Percentiles rank a stretch among this genome's conserved stretches.
Conservation (phyloP, 768 basidiomycete genomes). For the Russula compacta region DNA sequence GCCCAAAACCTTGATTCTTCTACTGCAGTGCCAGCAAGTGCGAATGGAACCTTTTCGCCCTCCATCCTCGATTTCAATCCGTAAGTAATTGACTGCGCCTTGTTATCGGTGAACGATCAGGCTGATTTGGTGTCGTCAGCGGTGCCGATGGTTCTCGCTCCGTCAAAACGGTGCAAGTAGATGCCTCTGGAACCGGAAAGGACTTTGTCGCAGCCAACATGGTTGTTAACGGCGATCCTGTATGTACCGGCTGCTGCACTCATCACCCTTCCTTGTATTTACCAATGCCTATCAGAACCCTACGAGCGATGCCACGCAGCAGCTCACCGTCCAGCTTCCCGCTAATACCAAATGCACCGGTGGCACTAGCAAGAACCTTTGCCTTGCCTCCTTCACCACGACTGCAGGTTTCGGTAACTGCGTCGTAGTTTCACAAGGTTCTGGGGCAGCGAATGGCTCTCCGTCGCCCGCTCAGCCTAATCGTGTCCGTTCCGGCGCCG, state of each 20-base stretch:
- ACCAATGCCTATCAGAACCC: constrained; percentile 30
- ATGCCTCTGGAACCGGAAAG: constrained; percentile 32
- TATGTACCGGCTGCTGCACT: constrained; percentile 23
- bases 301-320: constrained; percentile 29
- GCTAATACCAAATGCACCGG: constrained; percentile 43
- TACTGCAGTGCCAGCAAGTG: constrained; percentile 20
- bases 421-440: constrained; percentile 35
- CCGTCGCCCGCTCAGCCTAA: background rate
- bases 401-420: constrained; percentile 48
- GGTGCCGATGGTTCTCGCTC: constrained; percentile 41
- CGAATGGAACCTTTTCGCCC: constrained; percentile 35
- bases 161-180: constrained; percentile 36
- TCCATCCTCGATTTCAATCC: constrained; percentile 39
- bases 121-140: constrained; percentile 20
- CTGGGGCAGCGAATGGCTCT: background rate
- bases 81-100: constrained; percentile 29
- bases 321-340: constrained; percentile 38
- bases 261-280: background rate
- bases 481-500: background rate
- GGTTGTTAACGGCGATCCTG: constrained; percentile 39
- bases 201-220: constrained; percentile 32
- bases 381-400: constrained; percentile 44
- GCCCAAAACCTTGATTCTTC: constrained; percentile 33
- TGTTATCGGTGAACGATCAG: constrained; percentile 38
- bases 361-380: constrained; percentile 35